Conservation (phyloP, 805 yeast species). For the Torulaspora franciscae region DNA sequence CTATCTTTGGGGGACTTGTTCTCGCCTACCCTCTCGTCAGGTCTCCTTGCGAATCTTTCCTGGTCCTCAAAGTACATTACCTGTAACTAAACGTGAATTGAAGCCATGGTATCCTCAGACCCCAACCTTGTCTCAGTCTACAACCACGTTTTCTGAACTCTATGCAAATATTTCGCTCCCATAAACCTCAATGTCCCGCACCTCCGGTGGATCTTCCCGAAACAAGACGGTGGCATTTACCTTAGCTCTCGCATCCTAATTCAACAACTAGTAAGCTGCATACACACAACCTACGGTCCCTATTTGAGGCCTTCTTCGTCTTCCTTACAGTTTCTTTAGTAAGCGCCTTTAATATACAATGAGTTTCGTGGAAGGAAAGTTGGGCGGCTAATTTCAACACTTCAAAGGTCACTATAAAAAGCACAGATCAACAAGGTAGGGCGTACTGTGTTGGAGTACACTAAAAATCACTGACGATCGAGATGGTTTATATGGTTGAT, state of each 20-base stretch:
- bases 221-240: too few relatives aligned
- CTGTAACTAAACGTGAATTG: neutral
- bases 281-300: neutral
- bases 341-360: neutral
- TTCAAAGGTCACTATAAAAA: neutral
- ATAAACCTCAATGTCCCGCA: too few relatives aligned
- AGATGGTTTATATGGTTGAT: constrained; percentile 20
- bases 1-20: too few relatives aligned
- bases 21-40: neutral
- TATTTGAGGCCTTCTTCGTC: neutral
- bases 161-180: too few relatives aligned
- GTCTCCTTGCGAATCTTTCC: neutral
- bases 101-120: neutral
- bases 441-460: too few relatives aligned
- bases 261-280: neutral
- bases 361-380: neutral
- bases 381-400: constrained; percentile 3
- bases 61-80: neutral
- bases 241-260: too few relatives aligned
- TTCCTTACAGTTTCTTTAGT: neutral
- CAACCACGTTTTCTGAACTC: too few relatives aligned
- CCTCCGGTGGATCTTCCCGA: too few relatives aligned
- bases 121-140: neutral
- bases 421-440: neutral
- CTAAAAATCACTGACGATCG: too few relatives aligned